phyloP scores from a whole-genome alignment of 2,329 filamentous ascomycete genomes.

The Podosphaera leucotricha region DNA sequence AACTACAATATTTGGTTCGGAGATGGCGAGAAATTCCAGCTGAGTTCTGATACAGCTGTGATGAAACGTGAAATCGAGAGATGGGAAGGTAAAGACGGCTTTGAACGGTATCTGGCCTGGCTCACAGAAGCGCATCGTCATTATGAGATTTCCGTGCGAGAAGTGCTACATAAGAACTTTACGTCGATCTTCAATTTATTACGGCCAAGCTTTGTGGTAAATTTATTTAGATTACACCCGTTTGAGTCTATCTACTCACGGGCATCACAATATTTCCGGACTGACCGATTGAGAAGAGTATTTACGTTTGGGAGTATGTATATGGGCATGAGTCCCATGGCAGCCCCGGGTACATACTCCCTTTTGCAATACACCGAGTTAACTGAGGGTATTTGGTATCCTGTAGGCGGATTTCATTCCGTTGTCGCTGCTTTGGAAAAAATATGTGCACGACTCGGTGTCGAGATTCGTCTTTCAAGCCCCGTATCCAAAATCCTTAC shows the following conservation, averaged over 20 bases:
- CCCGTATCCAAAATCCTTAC: constrained; percentile 32
- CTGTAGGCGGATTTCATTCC: constrained; percentile 44
- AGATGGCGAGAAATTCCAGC: constrained; percentile 37
- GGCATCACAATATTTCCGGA: constrained; percentile 43
- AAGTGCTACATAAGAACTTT: constrained; percentile 47
- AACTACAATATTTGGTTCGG: constrained; percentile 57
- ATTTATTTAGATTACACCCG: constrained; percentile 39
- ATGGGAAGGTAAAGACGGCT: constrained; percentile 50
- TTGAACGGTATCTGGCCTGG: constrained; percentile 43
- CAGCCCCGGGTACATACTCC: constrained; percentile 51
- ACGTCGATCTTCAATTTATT: constrained; percentile 32
- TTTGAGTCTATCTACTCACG: constrained; percentile 47
- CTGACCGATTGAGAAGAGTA: constrained; percentile 41
- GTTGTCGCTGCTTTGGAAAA: constrained; percentile 38
- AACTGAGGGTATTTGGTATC: constrained; percentile 56
- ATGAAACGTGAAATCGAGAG: constrained; percentile 52
- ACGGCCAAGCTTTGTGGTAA: constrained; percentile 30
- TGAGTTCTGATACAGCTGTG: constrained; percentile 41
- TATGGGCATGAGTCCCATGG: constrained; percentile 59
- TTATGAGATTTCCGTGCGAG: constrained; percentile 41
- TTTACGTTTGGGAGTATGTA: constrained; percentile 69
- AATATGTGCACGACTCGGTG: constrained; percentile 37
- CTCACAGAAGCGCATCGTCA: constrained; percentile 43
- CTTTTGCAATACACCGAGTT: constrained; percentile 54
- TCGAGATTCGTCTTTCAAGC: constrained; percentile 35